These are phyloP conservation scores for Penicillium salamii DNA, from an alignment of 495 filamentous ascomycete species.

Conservation along the genomic window DNA sequence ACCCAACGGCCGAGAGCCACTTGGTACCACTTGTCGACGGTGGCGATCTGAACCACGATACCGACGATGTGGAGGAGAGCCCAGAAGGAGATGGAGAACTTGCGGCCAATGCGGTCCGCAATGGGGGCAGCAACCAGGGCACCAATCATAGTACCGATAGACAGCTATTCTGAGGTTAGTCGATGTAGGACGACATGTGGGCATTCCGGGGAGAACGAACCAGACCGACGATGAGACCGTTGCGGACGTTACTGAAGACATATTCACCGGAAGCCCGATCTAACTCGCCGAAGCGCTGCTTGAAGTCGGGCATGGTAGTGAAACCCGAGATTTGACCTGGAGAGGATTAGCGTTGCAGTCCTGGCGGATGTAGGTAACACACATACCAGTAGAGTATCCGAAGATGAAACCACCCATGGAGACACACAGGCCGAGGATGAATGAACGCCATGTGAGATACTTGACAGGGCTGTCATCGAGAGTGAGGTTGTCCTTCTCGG, in stretches of 20 bases:
- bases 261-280: slow-evolving; percentile 33
- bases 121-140: slow-evolving; percentile 59
- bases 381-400: slow-evolving; percentile 65
- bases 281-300: slow-evolving; percentile 43
- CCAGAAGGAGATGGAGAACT: slow-evolving; percentile 52
- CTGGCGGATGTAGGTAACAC: slow-evolving; percentile 11
- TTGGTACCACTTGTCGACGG: slow-evolving; percentile 51
- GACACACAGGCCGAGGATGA: slow-evolving; percentile 51
- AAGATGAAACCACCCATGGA: slow-evolving; percentile 77
- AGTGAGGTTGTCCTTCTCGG: slow-evolving; percentile 39
- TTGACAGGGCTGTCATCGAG: slow-evolving; percentile 47
- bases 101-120: slow-evolving; percentile 53
- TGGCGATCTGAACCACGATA: slow-evolving; percentile 65
- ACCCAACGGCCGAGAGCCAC: slow-evolving; percentile 55
- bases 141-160: slow-evolving; percentile 67
- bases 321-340: slow-evolving; percentile 58
- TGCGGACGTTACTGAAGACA: slow-evolving; percentile 52
- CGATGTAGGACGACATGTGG: not conserved
- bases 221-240: slow-evolving; percentile 56
- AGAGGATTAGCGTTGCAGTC: slow-evolving; percentile 1
- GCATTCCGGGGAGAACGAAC: slow-evolving; percentile 24
- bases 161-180: slow-evolving; percentile 36
- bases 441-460: slow-evolving; percentile 48
- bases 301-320: slow-evolving; percentile 57
- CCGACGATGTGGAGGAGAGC: slow-evolving; percentile 65